These are phyloP conservation scores for Malassezia furfur DNA, from an alignment of 1,284 basidiomycete species.

Conservation along the genomic window DNA sequence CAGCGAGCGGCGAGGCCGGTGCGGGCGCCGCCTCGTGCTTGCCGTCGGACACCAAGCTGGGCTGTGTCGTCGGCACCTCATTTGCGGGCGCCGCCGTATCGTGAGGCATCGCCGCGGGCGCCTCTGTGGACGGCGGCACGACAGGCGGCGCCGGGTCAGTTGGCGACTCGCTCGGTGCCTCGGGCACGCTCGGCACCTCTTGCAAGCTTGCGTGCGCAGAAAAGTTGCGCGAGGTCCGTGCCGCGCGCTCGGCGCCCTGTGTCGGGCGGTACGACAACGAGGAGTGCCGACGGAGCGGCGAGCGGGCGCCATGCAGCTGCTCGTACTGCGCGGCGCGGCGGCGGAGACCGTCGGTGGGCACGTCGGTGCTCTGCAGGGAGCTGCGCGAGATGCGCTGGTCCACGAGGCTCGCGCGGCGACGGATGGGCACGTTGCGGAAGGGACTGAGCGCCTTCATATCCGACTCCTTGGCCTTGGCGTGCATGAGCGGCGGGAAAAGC, in stretches of 20 bases:
- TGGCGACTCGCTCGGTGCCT: not conserved
- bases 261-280: not conserved
- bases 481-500: constrained; percentile 69
- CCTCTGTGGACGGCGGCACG: not conserved
- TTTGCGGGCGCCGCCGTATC: not conserved
- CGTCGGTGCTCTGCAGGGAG: constrained; percentile 22
- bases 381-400: constrained; percentile 57
- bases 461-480: constrained; percentile 72
- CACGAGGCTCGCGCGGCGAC: constrained; percentile 76
- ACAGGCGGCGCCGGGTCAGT: not conserved
- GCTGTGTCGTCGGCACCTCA: not conserved
- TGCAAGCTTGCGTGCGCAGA: not conserved
- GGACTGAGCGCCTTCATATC: constrained; percentile 49
- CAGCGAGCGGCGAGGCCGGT: not conserved
- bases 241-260: not conserved
- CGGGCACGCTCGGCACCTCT: not conserved
- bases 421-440: constrained; percentile 56
- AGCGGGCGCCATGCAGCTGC: constrained; percentile 13
- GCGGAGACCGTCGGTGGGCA: constrained; percentile 20
- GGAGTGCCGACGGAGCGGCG: not conserved
- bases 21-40: not conserved
- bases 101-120: too few relatives aligned
- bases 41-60: not conserved
- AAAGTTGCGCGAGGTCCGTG: not conserved
- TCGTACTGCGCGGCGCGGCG: constrained; percentile 26